phyloP scores from a whole-genome alignment of 495 filamentous ascomycete genomes.

The Penicillium lagena region DNA sequence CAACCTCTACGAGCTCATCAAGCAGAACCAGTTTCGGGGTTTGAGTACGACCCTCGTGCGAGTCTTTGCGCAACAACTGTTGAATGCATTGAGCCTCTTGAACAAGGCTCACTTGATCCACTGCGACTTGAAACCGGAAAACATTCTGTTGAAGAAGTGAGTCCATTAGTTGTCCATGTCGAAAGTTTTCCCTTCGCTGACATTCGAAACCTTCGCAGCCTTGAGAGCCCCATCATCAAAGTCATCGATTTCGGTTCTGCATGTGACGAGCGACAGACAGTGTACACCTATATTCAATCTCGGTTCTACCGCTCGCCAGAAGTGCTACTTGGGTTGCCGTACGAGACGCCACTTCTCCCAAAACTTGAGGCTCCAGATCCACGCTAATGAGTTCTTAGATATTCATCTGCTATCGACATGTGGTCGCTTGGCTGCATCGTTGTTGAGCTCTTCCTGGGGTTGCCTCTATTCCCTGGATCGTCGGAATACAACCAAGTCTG shows the following conservation, averaged over 20 bases:
- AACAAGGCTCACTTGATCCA: constrained; percentile 98
- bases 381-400: constrained; percentile 39
- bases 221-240: constrained; percentile 99
- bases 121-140: constrained; percentile 98
- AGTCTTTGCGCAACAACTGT: constrained; percentile 94
- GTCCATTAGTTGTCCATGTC: constrained; percentile 8
- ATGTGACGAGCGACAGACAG: constrained; percentile 96
- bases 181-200: constrained; percentile 5
- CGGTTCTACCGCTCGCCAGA: constrained; percentile 97
- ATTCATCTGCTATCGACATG: constrained; percentile 99
- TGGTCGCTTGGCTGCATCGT: constrained; percentile 99
- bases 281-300: constrained; percentile 99
- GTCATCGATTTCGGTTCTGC: constrained; percentile 99
- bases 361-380: neutral
- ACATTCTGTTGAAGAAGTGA: constrained; percentile 94
- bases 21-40: constrained; percentile 98
- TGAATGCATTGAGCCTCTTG: constrained; percentile 85
- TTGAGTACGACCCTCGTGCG: constrained; percentile 95
- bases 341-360: constrained; percentile 17
- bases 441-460: constrained; percentile 91
- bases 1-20: constrained; percentile 98
- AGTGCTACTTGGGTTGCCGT: constrained; percentile 86
- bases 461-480: constrained; percentile 94
- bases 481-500: constrained; percentile 99
- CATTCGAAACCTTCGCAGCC: constrained; percentile 32